phyloP scores from a whole-genome alignment of 192 early-diverging fungal species.

The Bifiguratus adelaidae region DNA sequence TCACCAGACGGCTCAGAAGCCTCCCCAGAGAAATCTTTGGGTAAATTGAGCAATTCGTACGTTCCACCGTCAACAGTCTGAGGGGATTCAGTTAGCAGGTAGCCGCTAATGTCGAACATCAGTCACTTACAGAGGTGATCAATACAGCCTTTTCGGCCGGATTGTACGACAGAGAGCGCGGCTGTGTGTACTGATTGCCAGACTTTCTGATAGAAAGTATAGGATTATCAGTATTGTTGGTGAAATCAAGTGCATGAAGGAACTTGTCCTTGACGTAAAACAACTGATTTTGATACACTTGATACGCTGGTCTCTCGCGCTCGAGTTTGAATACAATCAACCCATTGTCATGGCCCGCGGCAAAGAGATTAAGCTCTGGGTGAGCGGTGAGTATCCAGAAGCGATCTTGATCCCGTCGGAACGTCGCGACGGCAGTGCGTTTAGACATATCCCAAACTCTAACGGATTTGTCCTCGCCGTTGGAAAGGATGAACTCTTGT shows the following conservation, averaged over 20 bases:
- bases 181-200: slow-evolving; percentile 61
- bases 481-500: slow-evolving; percentile 88
- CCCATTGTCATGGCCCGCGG: slow-evolving; percentile 95
- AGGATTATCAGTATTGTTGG: slow-evolving; percentile 63
- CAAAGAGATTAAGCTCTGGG: slow-evolving; percentile 97
- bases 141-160: slow-evolving; percentile 89
- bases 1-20: slow-evolving; percentile 48
- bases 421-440: slow-evolving; percentile 89
- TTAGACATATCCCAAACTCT: slow-evolving; percentile 98
- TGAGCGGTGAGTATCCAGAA: slow-evolving; percentile 97
- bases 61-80: slow-evolving; percentile 76
- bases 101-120: neutral
- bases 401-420: slow-evolving; percentile 91
- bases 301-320: slow-evolving; percentile 88
- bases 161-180: slow-evolving; percentile 85
- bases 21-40: slow-evolving; percentile 57
- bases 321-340: slow-evolving; percentile 98
- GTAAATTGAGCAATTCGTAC: slow-evolving; percentile 84
- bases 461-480: slow-evolving; percentile 95
- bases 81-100: neutral
- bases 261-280: slow-evolving; percentile 87
- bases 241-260: slow-evolving; percentile 76
- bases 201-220: slow-evolving; percentile 66
- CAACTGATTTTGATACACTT: slow-evolving; percentile 72
- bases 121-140: slow-evolving; percentile 53